phyloP scores from a whole-genome alignment of 179 eudicot species.

The Nepenthes alata region DNA sequence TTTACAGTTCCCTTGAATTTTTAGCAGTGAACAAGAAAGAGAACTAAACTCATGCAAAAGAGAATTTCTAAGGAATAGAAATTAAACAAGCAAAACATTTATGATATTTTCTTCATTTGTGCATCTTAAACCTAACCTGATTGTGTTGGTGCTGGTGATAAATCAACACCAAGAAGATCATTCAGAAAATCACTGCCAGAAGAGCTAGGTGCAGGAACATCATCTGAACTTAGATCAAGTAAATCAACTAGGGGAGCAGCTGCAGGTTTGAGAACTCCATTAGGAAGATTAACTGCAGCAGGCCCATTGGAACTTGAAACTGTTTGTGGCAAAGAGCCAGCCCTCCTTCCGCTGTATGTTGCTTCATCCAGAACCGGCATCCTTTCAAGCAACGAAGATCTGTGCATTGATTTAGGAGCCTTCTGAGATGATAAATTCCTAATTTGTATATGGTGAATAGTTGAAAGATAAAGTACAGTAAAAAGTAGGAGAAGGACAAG shows the following conservation, averaged over 20 bases:
- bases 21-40: neutral
- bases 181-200: slow-evolving; percentile 79
- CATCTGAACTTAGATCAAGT: slow-evolving; percentile 82
- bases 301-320: slow-evolving; percentile 54
- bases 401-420: slow-evolving; percentile 23
- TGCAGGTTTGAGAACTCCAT: slow-evolving; percentile 58
- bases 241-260: slow-evolving; percentile 91
- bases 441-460: neutral
- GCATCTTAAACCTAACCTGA: slow-evolving; percentile 39
- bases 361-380: slow-evolving; percentile 99
- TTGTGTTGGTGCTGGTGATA: slow-evolving; percentile 44
- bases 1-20: neutral
- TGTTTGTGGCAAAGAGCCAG: slow-evolving; percentile 60
- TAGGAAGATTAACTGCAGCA: slow-evolving; percentile 51
- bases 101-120: neutral
- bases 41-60: neutral
- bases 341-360: slow-evolving; percentile 60
- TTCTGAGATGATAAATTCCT: slow-evolving; percentile 1
- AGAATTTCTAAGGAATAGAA: neutral
- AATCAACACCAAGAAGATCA: slow-evolving; percentile 82
- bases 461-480: neutral
- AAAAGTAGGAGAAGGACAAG: neutral
- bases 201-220: slow-evolving; percentile 56
- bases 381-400: slow-evolving; percentile 77
- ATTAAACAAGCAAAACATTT: neutral